Percentiles rank a stretch among this genome's conserved stretches.
Evolutionary conservation across 352 stramenopile genomes (phyloP).

Genomic region (Plasmopara viticola): DNA sequence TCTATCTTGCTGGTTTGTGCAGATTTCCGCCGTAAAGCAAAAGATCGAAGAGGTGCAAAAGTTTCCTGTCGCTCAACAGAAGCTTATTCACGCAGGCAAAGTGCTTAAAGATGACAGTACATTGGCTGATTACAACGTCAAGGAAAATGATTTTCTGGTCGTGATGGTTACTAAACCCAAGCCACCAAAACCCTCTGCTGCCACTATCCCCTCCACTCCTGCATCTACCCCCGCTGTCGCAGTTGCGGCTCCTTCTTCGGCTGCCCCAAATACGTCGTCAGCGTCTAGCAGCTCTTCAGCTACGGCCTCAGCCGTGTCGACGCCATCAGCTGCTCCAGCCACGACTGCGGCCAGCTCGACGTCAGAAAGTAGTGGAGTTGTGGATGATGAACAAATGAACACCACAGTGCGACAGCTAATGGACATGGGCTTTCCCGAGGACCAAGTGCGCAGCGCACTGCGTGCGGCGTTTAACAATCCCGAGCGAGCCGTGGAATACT

Average conservation of each 20-base stretch:
- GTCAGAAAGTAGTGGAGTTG: conserved; percentile 15
- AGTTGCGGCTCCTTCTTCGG: conserved; percentile 3
- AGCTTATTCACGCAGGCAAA: conserved; percentile 85
- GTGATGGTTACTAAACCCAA: conserved; percentile 88
- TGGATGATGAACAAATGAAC: conserved; percentile 35
- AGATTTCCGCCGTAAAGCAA: conserved; percentile 72
- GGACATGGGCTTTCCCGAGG: conserved; percentile 86
- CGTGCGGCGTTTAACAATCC: conserved; percentile 84
- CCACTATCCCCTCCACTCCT: conserved; percentile 28
- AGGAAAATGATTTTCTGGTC: conserved; percentile 85
- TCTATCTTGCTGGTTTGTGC: conserved; percentile 6
- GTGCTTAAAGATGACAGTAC: conserved; percentile 83
- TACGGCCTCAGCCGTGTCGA: conserved; percentile 52
- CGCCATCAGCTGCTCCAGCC: conserved; percentile 48
- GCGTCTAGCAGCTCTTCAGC: conserved; percentile 63
- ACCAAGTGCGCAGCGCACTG: conserved; percentile 71
- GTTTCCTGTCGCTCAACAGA: conserved; percentile 69
- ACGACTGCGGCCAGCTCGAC: conserved; percentile 24
- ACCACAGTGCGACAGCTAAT: conserved; percentile 65
- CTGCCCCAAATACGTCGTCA: conserved; percentile 52
- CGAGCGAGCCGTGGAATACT: conserved; percentile 81
- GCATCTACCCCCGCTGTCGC: conserved; percentile 26
- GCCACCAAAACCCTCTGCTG: conserved; percentile 36
- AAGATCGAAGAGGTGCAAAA: conserved; percentile 74
- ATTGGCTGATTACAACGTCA: conserved; percentile 78